phyloP scores from a whole-genome alignment of 495 filamentous ascomycete species.

The Staphylotrichum longicolle region DNA sequence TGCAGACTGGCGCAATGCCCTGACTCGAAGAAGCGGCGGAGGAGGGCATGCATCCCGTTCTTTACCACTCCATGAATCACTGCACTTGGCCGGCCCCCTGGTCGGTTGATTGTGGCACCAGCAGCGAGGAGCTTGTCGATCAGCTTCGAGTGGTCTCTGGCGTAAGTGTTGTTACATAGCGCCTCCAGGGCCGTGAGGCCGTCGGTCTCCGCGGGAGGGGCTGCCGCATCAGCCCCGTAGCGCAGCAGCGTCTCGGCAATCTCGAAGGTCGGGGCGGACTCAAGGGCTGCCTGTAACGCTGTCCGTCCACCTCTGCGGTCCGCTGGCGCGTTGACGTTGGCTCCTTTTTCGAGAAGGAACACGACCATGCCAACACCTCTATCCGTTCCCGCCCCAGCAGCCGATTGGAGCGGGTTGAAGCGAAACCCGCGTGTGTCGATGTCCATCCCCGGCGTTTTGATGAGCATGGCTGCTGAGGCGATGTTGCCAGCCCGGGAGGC shows the following conservation, averaged over 20 bases:
- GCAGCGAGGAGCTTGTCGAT: background rate
- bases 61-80: background rate
- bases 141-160: too few relatives aligned
- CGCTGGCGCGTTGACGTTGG: background rate
- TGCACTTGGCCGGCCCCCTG: background rate
- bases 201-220: background rate
- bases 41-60: background rate
- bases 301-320: background rate
- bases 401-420: background rate
- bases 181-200: background rate
- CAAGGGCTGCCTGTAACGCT: background rate
- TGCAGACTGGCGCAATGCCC: background rate
- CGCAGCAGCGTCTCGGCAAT: too few relatives aligned
- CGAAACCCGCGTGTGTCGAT: background rate
- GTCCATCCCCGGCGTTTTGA: background rate
- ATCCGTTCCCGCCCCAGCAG: background rate
- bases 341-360: background rate
- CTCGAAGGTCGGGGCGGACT: too few relatives aligned
- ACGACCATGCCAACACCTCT: background rate
- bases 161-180: background rate
- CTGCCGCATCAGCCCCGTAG: background rate
- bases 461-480: background rate
- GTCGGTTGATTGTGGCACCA: constrained; percentile 1
- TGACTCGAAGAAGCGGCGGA: background rate
- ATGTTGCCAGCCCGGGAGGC: too few relatives aligned